These are phyloP conservation scores for Colletotrichum tofieldiae DNA, from an alignment of 2,329 filamentous ascomycete genomes.

Conservation along the genomic window DNA sequence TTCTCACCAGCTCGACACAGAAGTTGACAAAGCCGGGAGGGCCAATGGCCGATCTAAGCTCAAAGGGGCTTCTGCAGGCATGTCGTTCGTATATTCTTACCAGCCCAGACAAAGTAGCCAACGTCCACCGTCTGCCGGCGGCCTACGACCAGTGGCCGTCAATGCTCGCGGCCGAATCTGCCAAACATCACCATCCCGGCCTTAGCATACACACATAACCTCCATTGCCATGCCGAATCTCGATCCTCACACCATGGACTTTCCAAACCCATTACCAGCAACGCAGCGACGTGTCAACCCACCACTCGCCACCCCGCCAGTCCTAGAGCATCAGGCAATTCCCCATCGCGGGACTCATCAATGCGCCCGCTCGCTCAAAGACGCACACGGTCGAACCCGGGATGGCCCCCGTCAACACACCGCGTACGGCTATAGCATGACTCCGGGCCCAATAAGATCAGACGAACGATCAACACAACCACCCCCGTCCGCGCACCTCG, in stretches of 20 bases:
- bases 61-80: too few species aligned
- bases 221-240: not conserved
- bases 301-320: not conserved
- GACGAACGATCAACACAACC: not conserved
- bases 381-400: not conserved
- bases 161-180: not conserved
- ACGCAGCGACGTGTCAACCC: not conserved
- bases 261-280: not conserved
- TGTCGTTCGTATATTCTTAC: too few species aligned
- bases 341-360: not conserved
- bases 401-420: not conserved
- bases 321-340: not conserved
- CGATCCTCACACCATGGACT: not conserved
- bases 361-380: not conserved
- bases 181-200: not conserved
- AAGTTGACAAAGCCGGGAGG: not conserved
- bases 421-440: slow-evolving; percentile 3
- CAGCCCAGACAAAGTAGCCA: too few species aligned
- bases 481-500: not conserved
- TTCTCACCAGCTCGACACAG: too few species aligned
- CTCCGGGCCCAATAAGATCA: slow-evolving; percentile 6
- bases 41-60: too few species aligned
- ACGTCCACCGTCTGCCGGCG: too few species aligned
- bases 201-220: not conserved
- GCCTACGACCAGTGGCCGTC: not conserved